Percentiles rank a stretch among this genome's conserved stretches.
Evolutionary conservation across 371 early-diverging fungal genomes (phyloP).

Genomic region (Mucor circinelloides): DNA sequence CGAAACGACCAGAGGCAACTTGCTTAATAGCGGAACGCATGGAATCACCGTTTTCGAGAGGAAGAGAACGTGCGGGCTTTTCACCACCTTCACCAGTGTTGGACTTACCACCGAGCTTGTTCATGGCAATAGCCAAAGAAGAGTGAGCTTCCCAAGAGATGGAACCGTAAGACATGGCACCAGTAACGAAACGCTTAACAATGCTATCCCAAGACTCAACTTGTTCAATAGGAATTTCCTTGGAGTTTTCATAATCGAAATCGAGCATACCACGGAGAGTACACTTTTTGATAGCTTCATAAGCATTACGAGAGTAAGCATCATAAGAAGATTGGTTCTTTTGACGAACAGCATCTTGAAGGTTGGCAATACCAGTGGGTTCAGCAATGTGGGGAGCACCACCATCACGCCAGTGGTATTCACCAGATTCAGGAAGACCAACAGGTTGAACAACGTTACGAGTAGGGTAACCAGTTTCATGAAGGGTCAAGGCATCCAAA

Average conservation of each 20-base stretch:
- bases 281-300: constrained; percentile 86
- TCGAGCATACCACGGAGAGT: constrained; percentile 96
- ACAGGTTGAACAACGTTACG: constrained; percentile 64
- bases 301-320: constrained; percentile 77
- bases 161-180: constrained; percentile 99
- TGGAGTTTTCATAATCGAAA: constrained; percentile 74
- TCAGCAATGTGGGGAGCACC: constrained; percentile 93
- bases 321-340: constrained; percentile 89
- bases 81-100: constrained; percentile 99
- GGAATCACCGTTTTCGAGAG: constrained; percentile 71
- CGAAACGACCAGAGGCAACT: constrained; percentile 97
- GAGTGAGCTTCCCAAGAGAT: constrained; percentile 95
- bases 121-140: constrained; percentile 94
- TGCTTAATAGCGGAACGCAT: constrained; percentile 97
- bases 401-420: constrained; percentile 95
- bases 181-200: constrained; percentile 95
- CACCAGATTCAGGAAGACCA: constrained; percentile 88
- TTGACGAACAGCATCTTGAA: constrained; percentile 95
- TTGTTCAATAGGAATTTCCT: constrained; percentile 85
- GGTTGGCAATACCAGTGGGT: constrained; percentile 82
- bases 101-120: constrained; percentile 92
- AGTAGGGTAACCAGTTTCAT: constrained; percentile 84
- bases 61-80: constrained; percentile 81
- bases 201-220: constrained; percentile 97
- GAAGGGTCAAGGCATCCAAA: constrained; percentile 84